Percentiles rank a stretch among this genome's conserved stretches.
Conservation (phyloP, 2,329 filamentous ascomycete species). For the Kalmusia sp. region DNA sequence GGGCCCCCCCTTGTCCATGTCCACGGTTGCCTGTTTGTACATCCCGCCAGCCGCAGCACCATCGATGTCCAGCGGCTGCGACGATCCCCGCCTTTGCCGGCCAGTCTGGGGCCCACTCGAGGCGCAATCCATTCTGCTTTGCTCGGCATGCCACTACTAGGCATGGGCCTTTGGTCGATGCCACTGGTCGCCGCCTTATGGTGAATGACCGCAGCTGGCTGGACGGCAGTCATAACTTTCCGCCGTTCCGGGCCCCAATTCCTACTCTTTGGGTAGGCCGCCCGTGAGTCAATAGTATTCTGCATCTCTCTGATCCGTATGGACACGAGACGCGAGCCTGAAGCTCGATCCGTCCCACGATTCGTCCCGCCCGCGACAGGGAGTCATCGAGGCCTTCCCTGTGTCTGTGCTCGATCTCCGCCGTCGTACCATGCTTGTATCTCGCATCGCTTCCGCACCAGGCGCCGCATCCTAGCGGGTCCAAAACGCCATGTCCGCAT, state of each 20-base stretch:
- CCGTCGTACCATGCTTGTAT: constrained; percentile 41
- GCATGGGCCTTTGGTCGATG: constrained; percentile 3
- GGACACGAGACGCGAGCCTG: constrained; percentile 21
- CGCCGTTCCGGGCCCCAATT: constrained; percentile 29
- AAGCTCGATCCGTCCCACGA: constrained; percentile 44
- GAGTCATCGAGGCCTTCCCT: constrained; percentile 27
- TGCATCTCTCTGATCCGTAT: constrained; percentile 14
- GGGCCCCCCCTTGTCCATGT: constrained; percentile 14
- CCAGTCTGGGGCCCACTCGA: constrained; percentile 25
- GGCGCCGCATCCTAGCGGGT: constrained; percentile 34
- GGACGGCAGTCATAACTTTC: constrained; percentile 24
- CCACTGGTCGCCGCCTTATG: constrained; percentile 8
- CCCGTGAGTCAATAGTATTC: constrained; percentile 20
- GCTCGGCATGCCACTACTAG: constrained; percentile 8
- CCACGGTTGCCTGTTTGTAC: constrained; percentile 25
- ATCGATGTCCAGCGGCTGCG: constrained; percentile 10
- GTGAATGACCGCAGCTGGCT: constrained; percentile 19
- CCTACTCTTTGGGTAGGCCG: constrained; percentile 27
- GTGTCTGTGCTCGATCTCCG: constrained; percentile 45
- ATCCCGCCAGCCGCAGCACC: constrained; percentile 23
- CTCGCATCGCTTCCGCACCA: constrained; percentile 46
- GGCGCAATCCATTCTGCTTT: constrained; percentile 27
- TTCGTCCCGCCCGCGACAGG: constrained; percentile 42
- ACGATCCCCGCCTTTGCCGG: constrained; percentile 28
- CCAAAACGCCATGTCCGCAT: constrained; percentile 42